Evolutionary conservation across 345 rosid species (phyloP).

Genomic region (Lumnitzera littorea): DNA sequence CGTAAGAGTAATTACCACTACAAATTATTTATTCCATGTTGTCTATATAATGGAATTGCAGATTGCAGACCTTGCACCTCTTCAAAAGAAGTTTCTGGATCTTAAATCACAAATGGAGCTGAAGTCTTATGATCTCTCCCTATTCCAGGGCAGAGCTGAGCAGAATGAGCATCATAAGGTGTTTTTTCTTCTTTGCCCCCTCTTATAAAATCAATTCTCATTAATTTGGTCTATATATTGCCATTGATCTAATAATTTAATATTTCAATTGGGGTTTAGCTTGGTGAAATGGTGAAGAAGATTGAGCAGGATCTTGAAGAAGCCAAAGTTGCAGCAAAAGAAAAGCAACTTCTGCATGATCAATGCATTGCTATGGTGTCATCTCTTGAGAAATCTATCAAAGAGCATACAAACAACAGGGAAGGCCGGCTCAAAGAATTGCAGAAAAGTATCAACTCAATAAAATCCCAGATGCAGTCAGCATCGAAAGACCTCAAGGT

Average conservation of each 20-base stretch:
- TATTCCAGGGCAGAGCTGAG: constrained; percentile 85
- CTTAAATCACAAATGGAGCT: constrained; percentile 75
- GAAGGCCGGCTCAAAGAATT: constrained; percentile 74
- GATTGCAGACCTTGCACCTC: constrained; percentile 72
- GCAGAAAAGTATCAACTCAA: constrained; percentile 60
- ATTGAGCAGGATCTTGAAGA: constrained; percentile 77
- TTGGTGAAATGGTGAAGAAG: constrained; percentile 74
- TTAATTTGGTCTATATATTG: background rate
- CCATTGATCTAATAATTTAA: background rate
- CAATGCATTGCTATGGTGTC: constrained; percentile 44
- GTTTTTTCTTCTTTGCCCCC: constrained; percentile 9
- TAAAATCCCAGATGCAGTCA: constrained; percentile 65
- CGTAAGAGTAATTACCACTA: too few relatives aligned
- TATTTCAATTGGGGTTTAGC: constrained; percentile 26
- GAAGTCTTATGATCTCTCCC: constrained; percentile 75
- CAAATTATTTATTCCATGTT: background rate
- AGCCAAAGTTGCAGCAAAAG: constrained; percentile 53
- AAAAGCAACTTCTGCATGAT: constrained; percentile 52
- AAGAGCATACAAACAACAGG: constrained; percentile 72
- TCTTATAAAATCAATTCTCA: background rate
- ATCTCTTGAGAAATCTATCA: constrained; percentile 67
- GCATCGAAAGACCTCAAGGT: constrained; percentile 81
- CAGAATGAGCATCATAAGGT: constrained; percentile 99
- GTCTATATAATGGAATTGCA: constrained; percentile 38
- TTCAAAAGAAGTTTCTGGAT: constrained; percentile 61